Base-by-base conservation (phyloP, 2,329 filamentous ascomycete species). In the Alternaria hordeiaustralica region DNA sequence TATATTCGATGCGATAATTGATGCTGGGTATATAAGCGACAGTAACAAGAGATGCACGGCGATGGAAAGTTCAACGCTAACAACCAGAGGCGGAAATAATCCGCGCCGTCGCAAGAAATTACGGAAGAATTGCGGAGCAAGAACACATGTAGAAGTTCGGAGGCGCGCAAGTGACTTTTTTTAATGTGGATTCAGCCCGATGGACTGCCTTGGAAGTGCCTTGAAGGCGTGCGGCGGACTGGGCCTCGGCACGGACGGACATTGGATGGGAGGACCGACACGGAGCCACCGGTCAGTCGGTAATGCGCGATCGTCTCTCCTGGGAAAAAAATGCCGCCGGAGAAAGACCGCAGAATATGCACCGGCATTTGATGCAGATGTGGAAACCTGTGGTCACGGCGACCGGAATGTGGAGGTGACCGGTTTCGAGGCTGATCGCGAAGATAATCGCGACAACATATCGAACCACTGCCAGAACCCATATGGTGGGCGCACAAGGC, bases 191-290 rank as follows among this genome's bases (percentile, higher is more conserved):
- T 56, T 56, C 43, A 46, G 25, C 41, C 54, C 13, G 54, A 28
- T 21, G 45, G 18, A 33, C 41, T 56, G 43, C 25, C 54, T 23
- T 33, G 54, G 26, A 20, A 25, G 25, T 46, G 43, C 25, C 54
- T 23, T 33, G 54, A 28, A 20, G 33, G 25, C 36, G 53, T 26
- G 23, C 53, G 41, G 51, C 51, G 25, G 53, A 15, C 33, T 44
- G 33, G 36, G 53, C 53, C 53, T 55, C 53, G 36, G 53, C 36
- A 53, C 49, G 49, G 49, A 41, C 49, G 49, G 49, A 53, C 49
- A 41, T 41, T 36, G 49, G 49, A 41, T 15, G 13, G 28, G 21
- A 53, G 28, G 20, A 53, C 49, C 49, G 49, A 53, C 20, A 53
- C 30, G 49, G 13, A n/a, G 49, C 15, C 49, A 53, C 20, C 36